Evolutionary conservation across 257 asterid species (phyloP).

Genomic region (Misopates orontium): DNA sequence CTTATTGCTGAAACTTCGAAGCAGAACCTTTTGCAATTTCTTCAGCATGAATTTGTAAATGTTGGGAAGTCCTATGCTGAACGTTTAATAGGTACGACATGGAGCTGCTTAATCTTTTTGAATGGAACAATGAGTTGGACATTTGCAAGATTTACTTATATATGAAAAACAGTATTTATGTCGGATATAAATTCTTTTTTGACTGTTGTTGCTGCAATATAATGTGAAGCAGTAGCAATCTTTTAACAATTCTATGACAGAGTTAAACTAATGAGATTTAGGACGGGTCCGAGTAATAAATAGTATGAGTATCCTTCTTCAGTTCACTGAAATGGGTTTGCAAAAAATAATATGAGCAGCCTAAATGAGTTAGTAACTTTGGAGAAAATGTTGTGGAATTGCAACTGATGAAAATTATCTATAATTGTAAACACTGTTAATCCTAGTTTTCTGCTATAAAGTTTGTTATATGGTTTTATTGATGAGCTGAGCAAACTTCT

Average conservation of each 20-base stretch:
- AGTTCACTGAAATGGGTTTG: neutral
- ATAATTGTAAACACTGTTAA: neutral
- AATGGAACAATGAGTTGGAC: neutral
- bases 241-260: neutral
- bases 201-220: neutral
- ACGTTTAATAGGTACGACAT: slow-evolving; percentile 73
- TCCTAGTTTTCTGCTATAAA: neutral
- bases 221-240: slow-evolving; percentile 12
- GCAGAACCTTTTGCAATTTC: slow-evolving; percentile 72
- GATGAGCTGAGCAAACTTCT: neutral
- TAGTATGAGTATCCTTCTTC: slow-evolving; percentile 2
- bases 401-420: slow-evolving; percentile 11
- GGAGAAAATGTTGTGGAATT: slow-evolving; percentile 3
- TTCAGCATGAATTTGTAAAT: slow-evolving; percentile 90
- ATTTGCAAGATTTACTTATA: slow-evolving; percentile 17
- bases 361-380: neutral
- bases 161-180: slow-evolving; percentile 1
- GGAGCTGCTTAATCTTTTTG: slow-evolving; percentile 18
- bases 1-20: slow-evolving; percentile 81
- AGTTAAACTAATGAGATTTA: neutral
- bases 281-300: slow-evolving; percentile 11
- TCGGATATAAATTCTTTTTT: neutral
- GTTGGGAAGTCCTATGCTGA: slow-evolving; percentile 78
- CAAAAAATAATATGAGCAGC: slow-evolving; percentile 5
- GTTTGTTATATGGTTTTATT: neutral